A percentile compares a stretch with the other conserved stretches of the same genome.
These are phyloP conservation scores for Phyllosticta citribraziliensis DNA, from an alignment of 2,329 filamentous ascomycete species.

Conservation along the genomic window DNA sequence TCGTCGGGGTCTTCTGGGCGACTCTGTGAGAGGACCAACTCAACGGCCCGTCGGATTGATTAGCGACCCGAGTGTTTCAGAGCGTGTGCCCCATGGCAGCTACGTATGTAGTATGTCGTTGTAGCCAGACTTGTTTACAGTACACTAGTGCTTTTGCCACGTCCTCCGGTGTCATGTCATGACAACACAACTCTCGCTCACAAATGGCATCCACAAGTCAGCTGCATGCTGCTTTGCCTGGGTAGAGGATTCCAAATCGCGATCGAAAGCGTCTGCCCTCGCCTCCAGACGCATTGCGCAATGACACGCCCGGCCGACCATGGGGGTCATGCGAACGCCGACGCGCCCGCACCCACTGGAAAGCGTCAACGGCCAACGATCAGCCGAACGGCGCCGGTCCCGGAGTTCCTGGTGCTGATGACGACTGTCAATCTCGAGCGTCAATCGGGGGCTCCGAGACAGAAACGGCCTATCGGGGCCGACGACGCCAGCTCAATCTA, in stretches of 20 bases:
- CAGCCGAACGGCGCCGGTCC: slow-evolving; percentile 1
- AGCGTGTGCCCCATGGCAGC: neutral
- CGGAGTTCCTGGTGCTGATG: slow-evolving; percentile 1
- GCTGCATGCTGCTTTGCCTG: neutral
- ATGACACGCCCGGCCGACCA: slow-evolving; percentile 3
- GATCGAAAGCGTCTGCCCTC: neutral
- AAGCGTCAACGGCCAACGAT: slow-evolving; percentile 7
- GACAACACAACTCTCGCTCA: slow-evolving; percentile 4
- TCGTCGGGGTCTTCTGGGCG: slow-evolving; percentile 1
- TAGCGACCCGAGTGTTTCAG: slow-evolving; percentile 10
- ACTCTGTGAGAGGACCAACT: slow-evolving; percentile 1
- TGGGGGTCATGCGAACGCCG: neutral
- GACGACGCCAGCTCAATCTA: neutral
- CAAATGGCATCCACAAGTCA: slow-evolving; percentile 3
- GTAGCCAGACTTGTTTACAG: neutral
- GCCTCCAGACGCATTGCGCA: neutral
- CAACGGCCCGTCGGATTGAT: slow-evolving; percentile 8
- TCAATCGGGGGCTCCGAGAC: slow-evolving; percentile 11
- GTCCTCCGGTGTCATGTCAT: neutral
- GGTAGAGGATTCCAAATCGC: slow-evolving; percentile 7
- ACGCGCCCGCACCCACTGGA: neutral
- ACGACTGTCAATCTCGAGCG: slow-evolving; percentile 2
- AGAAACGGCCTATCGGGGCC: slow-evolving; percentile 8
- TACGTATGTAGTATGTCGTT: neutral
- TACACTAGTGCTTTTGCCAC: too few species aligned